Evolutionary conservation across 1,284 basidiomycete genomes (phyloP), one percentile per base, ranked within the genome.

Genomic region (Entoloma clypeatum): DNA sequence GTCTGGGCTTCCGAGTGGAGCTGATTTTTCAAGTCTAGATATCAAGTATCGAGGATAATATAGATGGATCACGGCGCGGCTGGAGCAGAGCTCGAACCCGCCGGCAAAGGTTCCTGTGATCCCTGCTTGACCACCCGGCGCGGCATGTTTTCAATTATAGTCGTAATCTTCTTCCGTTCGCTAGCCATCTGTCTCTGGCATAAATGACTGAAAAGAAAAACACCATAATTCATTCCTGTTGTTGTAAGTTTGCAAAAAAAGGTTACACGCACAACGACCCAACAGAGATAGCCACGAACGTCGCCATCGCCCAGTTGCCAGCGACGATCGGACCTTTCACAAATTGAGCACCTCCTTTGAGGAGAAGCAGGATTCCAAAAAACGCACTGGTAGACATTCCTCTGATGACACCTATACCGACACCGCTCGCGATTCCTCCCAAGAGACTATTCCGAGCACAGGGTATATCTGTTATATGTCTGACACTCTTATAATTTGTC

Each of bases 111-210:
- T 21, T 48, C 54, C 22, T 63, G 60, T 23, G 68, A 65, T 39
- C 68, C 57, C 25, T 61, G 56, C 51, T 74, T 76, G 17, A 71
- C 54, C 40, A 72, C 61, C 39, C 77, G 68, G 47, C 71, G 72
- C 18, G 79, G 81, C 56, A 81, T 72, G 36, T 69, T 71, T 54
- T 84, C 78, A 21, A 82, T 72, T 14, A 84, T 71, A 43, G 68
- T 68, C 39, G 75, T 69, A 18, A 85, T 59, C 44, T 70, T 71
- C 38, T 65, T 64, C 19, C 75, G 72, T 58, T 86, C 83, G 29
- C 71, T 65, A 33, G 65, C 60, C 33, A 77, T 54, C 48, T 73
- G 72, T 34, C 64, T 69, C 49, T 79, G 75, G 56, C 83, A 86
- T 27, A 84, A 66, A 38, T 77, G 70, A 79, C 83, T 84, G 46